These are phyloP conservation scores for Zygotorulaspora sp. DNA, from an alignment of 805 yeast genomes.

Conservation along the genomic window DNA sequence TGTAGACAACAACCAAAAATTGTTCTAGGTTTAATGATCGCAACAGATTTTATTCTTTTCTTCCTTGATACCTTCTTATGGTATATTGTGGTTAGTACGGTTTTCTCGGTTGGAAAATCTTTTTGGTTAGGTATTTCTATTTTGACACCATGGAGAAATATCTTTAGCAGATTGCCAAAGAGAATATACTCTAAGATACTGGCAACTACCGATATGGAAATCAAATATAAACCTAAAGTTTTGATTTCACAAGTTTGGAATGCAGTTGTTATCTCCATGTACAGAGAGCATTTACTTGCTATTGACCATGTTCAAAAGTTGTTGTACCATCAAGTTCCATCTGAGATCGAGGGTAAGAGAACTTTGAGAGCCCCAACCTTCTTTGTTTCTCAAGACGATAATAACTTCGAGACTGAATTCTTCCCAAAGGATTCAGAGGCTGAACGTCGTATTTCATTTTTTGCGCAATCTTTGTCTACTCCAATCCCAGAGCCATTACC, in stretches of 20 bases:
- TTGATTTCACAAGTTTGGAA: constrained; percentile 98
- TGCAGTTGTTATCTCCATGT: constrained; percentile 98
- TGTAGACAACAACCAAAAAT: constrained; percentile 87
- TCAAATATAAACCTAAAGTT: constrained; percentile 97
- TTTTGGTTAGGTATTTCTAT: constrained; percentile 98
- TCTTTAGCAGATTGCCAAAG: constrained; percentile 95
- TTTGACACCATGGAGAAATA: constrained; percentile 99
- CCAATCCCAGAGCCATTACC: constrained; percentile 99
- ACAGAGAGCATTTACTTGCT: constrained; percentile 97
- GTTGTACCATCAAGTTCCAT: constrained; percentile 96
- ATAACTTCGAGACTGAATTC: constrained; percentile 89
- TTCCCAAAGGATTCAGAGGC: constrained; percentile 98
- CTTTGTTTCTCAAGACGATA: constrained; percentile 96
- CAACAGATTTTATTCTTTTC: constrained; percentile 90
- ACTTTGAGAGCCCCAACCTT: constrained; percentile 98
- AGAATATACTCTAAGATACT: constrained; percentile 96
- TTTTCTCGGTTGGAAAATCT: constrained; percentile 95
- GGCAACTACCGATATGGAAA: constrained; percentile 99
- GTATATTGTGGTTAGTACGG: constrained; percentile 93
- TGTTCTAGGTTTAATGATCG: constrained; percentile 86
- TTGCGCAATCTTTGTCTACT: constrained; percentile 97
- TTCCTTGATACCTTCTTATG: constrained; percentile 98
- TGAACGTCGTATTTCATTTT: constrained; percentile 98
- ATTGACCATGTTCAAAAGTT: constrained; percentile 98
- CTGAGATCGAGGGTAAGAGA: constrained; percentile 97